A percentile compares a stretch with the other conserved stretches of the same genome.
Evolutionary conservation across 2,329 filamentous ascomycete species (phyloP).

Genomic region (Fusarium papillatum): DNA sequence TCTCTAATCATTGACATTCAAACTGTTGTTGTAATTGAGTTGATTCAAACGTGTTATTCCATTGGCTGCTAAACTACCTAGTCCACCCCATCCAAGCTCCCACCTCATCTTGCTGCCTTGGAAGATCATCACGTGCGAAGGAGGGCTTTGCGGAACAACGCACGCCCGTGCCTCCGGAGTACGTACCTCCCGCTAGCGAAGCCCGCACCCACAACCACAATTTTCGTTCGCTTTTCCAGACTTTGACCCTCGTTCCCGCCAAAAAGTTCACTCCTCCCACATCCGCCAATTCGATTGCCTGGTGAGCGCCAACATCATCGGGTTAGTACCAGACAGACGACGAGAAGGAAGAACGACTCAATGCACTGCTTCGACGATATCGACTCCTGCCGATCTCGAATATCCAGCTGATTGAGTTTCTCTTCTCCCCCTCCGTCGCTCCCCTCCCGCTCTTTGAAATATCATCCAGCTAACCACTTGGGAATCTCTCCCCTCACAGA

Average conservation of each 20-base stretch:
- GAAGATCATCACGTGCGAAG: constrained; percentile 25
- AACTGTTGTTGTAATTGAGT: neutral
- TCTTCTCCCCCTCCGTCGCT: constrained; percentile 8
- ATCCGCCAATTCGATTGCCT: constrained; percentile 62
- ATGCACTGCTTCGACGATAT: constrained; percentile 40
- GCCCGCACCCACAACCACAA: constrained; percentile 56
- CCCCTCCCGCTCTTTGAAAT: neutral
- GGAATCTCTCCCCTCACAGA: constrained; percentile 57
- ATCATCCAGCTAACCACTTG: constrained; percentile 38
- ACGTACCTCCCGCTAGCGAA: constrained; percentile 53
- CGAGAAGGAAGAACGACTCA: constrained; percentile 35
- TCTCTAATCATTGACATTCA: neutral
- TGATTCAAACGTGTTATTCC: constrained; percentile 19
- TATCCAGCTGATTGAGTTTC: constrained; percentile 39
- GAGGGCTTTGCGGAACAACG: constrained; percentile 43
- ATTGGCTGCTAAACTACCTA: constrained; percentile 8
- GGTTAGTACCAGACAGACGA: constrained; percentile 54
- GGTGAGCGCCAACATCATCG: constrained; percentile 63
- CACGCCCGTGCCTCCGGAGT: constrained; percentile 46
- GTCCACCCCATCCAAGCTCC: neutral
- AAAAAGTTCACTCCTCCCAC: constrained; percentile 56
- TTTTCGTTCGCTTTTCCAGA: constrained; percentile 51
- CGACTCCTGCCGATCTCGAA: constrained; percentile 38
- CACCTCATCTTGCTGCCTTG: neutral
- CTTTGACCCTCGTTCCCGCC: constrained; percentile 46